These are phyloP conservation scores for Neocatenulostroma microsporum DNA, from an alignment of 2,329 filamentous ascomycete genomes.

Conservation along the genomic window DNA sequence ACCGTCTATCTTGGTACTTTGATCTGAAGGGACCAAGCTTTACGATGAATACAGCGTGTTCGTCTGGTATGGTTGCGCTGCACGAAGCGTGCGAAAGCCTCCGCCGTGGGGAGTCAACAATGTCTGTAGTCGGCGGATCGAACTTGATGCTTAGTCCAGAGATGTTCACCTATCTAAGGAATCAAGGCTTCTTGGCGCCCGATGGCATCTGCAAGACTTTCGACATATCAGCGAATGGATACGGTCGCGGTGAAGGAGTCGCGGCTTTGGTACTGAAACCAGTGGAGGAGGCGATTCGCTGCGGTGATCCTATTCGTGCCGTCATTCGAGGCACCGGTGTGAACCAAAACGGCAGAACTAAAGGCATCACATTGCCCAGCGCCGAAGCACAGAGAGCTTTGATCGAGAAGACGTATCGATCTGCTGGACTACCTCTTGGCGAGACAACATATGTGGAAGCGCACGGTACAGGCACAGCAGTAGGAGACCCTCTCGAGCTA, in stretches of 20 bases:
- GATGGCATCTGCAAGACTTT: conserved; percentile 16
- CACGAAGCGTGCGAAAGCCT: neutral
- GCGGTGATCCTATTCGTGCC: conserved; percentile 20
- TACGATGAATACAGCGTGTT: neutral
- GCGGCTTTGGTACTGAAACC: conserved; percentile 37
- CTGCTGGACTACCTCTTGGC: conserved; percentile 18
- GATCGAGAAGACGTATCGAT: neutral
- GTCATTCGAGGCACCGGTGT: conserved; percentile 27
- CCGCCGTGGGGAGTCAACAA: neutral
- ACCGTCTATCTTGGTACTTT: too few relatives aligned
- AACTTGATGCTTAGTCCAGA: neutral
- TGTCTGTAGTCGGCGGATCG: neutral
- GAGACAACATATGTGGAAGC: conserved; percentile 26
- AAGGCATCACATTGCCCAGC: conserved; percentile 34
- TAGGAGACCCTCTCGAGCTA: conserved; percentile 14
- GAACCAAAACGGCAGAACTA: conserved; percentile 33
- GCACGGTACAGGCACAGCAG: conserved; percentile 17
- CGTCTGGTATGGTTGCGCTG: neutral
- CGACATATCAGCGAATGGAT: conserved; percentile 38
- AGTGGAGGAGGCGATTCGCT: neutral
- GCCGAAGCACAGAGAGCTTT: conserved; percentile 20
- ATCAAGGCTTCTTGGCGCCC: neutral
- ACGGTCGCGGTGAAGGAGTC: conserved; percentile 47
- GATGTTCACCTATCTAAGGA: neutral
- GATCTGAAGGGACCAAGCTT: neutral